A percentile compares a stretch with the other conserved stretches of the same genome.
These are phyloP conservation scores for Suillus cothurnatus DNA, from an alignment of 768 basidiomycete genomes.

Conservation along the genomic window DNA sequence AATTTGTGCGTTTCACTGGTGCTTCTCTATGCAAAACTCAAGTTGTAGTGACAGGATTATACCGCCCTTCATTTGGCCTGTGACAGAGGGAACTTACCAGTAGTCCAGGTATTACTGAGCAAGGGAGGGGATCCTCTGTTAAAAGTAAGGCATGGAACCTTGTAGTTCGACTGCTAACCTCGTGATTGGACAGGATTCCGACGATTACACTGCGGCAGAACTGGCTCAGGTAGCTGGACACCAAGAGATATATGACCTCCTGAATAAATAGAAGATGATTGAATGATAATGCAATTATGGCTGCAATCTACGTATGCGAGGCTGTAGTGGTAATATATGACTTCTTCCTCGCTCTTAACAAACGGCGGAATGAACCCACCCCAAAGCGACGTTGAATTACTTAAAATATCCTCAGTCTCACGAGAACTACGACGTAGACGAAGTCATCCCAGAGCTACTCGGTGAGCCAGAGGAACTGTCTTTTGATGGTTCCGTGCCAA, in stretches of 20 bases:
- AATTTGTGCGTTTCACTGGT: slow-evolving; percentile 61
- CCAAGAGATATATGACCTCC: slow-evolving; percentile 48
- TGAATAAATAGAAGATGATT: slow-evolving; percentile 11
- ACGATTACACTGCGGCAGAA: slow-evolving; percentile 61
- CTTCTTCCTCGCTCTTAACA: background rate
- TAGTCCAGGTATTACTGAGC: slow-evolving; percentile 59
- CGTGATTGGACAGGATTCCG: slow-evolving; percentile 54
- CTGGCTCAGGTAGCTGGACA: slow-evolving; percentile 63
- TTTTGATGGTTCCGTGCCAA: background rate
- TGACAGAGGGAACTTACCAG: slow-evolving; percentile 69
- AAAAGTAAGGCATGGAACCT: slow-evolving; percentile 48
- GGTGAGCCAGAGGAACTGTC: background rate
- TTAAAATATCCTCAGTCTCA: background rate
- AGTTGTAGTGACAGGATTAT: slow-evolving; percentile 62
- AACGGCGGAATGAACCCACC: slow-evolving; percentile 4
- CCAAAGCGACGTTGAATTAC: slow-evolving; percentile 9
- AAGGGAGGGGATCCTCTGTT: slow-evolving; percentile 65
- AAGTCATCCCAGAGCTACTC: background rate
- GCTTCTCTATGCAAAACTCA: slow-evolving; percentile 4
- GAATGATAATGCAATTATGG: slow-evolving; percentile 4
- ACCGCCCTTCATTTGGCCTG: slow-evolving; percentile 86
- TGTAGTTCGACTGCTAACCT: slow-evolving; percentile 13
- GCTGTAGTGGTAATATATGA: slow-evolving; percentile 2
- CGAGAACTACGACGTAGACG: slow-evolving; percentile 14
- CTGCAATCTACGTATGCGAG: slow-evolving; percentile 2